Conservation (phyloP, 768 basidiomycete genomes). For the Naganishia randhawae region DNA sequence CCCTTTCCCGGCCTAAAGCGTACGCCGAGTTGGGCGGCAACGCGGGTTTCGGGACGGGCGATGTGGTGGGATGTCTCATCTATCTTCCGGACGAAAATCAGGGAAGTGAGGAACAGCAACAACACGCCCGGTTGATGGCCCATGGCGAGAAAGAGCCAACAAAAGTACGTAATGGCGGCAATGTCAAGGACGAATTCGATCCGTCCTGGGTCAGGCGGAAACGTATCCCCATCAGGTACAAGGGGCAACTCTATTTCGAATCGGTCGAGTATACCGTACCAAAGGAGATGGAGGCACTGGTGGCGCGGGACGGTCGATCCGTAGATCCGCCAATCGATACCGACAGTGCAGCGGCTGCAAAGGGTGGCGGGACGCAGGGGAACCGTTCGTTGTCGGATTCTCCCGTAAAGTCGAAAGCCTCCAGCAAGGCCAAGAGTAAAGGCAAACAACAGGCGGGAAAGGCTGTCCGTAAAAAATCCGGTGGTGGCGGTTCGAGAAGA, state of each 20-base stretch:
- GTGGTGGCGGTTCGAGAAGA: background rate
- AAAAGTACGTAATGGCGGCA: background rate
- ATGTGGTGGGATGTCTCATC: slow-evolving; percentile 91
- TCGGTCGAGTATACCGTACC: slow-evolving; percentile 77
- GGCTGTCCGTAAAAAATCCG: slow-evolving; percentile 35
- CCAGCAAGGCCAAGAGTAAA: slow-evolving; percentile 42
- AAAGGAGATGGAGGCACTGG: slow-evolving; percentile 87
- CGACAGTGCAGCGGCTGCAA: slow-evolving; percentile 24
- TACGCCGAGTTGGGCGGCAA: slow-evolving; percentile 67
- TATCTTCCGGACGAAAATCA: slow-evolving; percentile 59
- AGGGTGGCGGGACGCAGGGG: slow-evolving; percentile 19
- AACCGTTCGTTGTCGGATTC: slow-evolving; percentile 52
- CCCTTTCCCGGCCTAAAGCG: slow-evolving; percentile 70
- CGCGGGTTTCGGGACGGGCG: slow-evolving; percentile 67
- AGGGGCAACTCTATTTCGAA: slow-evolving; percentile 97
- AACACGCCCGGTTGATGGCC: too few species aligned
- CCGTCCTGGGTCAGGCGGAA: slow-evolving; percentile 80
- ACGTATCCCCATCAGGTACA: slow-evolving; percentile 88
- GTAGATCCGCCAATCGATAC: slow-evolving; percentile 41
- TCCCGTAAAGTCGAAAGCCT: slow-evolving; percentile 60
- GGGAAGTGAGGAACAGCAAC: too few species aligned
- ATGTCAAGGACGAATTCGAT: slow-evolving; percentile 61
- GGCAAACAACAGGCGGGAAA: slow-evolving; percentile 56
- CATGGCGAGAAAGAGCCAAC: slow-evolving; percentile 11
- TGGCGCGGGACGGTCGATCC: slow-evolving; percentile 59